Conservation (phyloP, 2,329 filamentous ascomycete species). For the Microascus cirrosus region DNA sequence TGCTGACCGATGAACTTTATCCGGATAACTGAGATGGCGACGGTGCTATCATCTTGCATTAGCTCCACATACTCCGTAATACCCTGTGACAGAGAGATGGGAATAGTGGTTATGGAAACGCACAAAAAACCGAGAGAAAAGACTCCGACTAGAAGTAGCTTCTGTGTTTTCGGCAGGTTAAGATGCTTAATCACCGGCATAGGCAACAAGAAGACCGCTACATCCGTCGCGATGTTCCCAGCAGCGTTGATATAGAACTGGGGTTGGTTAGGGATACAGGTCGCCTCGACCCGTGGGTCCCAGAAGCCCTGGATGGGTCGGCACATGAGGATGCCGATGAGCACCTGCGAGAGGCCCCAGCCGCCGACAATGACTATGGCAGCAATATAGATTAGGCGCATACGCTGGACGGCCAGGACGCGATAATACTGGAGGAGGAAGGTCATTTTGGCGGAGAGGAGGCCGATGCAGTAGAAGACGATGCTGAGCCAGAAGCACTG, state of each 20-base stretch:
- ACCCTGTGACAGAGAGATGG: neutral
- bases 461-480: conserved; percentile 17
- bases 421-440: conserved; percentile 25
- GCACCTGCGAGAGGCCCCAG: conserved; percentile 15
- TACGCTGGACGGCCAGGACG: conserved; percentile 16
- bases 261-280: conserved; percentile 11
- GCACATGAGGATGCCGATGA: conserved; percentile 14
- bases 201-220: conserved; percentile 14
- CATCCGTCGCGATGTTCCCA: conserved; percentile 15
- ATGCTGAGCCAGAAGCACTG: conserved; percentile 19
- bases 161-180: conserved; percentile 11
- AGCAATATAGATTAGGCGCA: conserved; percentile 13
- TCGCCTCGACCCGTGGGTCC: conserved; percentile 11
- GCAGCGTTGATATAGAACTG: conserved; percentile 15
- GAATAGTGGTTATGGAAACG: conserved; percentile 5
- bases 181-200: conserved; percentile 14
- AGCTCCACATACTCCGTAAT: neutral
- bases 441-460: conserved; percentile 20
- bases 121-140: conserved; percentile 17
- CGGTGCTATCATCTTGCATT: conserved; percentile 5
- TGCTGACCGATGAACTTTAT: conserved; percentile 9
- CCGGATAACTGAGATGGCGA: conserved; percentile 12
- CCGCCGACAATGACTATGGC: conserved; percentile 15
- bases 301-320: conserved; percentile 16
- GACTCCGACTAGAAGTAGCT: conserved; percentile 13